Evolutionary conservation across 2,329 filamentous ascomycete species (phyloP).

Genomic region (Exophiala aquamarina): DNA sequence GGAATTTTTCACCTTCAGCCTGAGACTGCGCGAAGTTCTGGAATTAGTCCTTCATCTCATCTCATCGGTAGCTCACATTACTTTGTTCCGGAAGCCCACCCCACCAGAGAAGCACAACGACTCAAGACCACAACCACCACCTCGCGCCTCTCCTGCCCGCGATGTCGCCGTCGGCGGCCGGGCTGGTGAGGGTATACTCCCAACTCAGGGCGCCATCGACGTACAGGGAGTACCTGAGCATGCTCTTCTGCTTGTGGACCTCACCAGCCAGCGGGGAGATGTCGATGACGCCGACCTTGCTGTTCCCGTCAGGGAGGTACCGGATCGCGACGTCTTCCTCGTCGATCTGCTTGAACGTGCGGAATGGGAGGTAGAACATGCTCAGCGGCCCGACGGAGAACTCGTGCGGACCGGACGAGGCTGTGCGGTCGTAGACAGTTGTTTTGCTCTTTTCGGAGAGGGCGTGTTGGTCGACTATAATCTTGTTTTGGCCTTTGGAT

Average conservation of each 20-base stretch:
- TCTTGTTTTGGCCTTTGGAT: not conserved
- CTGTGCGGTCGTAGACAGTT: conserved; percentile 19
- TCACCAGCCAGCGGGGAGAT: conserved; percentile 57
- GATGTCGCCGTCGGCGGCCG: conserved; percentile 17
- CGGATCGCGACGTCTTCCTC: conserved; percentile 80
- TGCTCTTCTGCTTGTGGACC: conserved; percentile 51
- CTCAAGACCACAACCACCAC: conserved; percentile 5
- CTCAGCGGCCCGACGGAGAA: conserved; percentile 89
- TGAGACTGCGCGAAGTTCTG: too few relatives aligned
- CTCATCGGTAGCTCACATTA: conserved; percentile 9
- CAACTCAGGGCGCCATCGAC: conserved; percentile 78
- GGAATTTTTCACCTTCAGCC: too few relatives aligned
- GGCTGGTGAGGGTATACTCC: conserved; percentile 52
- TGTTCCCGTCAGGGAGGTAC: conserved; percentile 79
- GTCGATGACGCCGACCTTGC: conserved; percentile 82
- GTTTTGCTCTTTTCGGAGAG: not conserved
- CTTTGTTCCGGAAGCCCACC: conserved; percentile 7
- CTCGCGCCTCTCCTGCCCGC: not conserved
- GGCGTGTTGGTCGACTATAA: conserved; percentile 8
- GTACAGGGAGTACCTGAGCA: conserved; percentile 77
- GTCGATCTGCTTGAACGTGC: conserved; percentile 80
- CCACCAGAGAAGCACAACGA: too few relatives aligned
- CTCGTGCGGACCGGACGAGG: conserved; percentile 64
- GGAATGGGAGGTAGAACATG: conserved; percentile 87
- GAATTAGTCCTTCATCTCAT: too few relatives aligned